Evolutionary conservation across 2,329 filamentous ascomycete species (phyloP), one percentile per base, ranked within the genome.

Genomic region (Phyllachora maydis): DNA sequence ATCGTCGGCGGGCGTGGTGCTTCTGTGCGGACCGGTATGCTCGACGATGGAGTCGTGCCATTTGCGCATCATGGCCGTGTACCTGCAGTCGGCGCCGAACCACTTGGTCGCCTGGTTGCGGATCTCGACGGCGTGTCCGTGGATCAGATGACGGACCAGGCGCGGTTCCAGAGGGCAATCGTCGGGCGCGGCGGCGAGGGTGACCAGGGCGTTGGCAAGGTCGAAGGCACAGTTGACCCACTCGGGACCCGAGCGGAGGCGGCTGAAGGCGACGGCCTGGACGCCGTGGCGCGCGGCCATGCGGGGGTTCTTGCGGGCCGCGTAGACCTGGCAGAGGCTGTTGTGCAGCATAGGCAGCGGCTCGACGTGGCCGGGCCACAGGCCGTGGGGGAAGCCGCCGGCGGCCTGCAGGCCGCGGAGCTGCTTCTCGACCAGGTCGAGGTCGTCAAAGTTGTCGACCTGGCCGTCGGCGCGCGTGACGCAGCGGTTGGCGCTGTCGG

Each of bases 341-440:
- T 34, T 26, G 13, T 33, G 37, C 6, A 33, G 29, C 4, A 25
- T 22, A 1, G 42, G 39, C 19, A 45, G 23, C 6, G 41, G 42
- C 18, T 42, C 40, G 16, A 42, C 26, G 20, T 35, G 28, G 13
- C 34, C 31, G 2, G 39, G 37, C 42, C 42, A 44, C 8, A 28
- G 9, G 24, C 31, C 25, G 18, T 15, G 26, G 5, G 29, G 29
- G 12, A 35, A 31, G 11, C 27, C 30, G n/a, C 19, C 22, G 11
- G 23, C 8, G 20, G 29, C 26, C n/a, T n/a, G n/a, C 23, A 35
- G 25, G 17, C 25, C 29, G n/a, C 25, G 26, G 7, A 41, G 19
- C 16, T 25, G 22, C 9, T 24, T 30, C 16, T 37, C 33, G 22
- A 36, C 25, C 1, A 18, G 18, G 11, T 29, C 11, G 11, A 35